These are phyloP conservation scores for Aspergillus indologenus DNA, from an alignment of 495 filamentous ascomycete species.

Conservation along the genomic window DNA sequence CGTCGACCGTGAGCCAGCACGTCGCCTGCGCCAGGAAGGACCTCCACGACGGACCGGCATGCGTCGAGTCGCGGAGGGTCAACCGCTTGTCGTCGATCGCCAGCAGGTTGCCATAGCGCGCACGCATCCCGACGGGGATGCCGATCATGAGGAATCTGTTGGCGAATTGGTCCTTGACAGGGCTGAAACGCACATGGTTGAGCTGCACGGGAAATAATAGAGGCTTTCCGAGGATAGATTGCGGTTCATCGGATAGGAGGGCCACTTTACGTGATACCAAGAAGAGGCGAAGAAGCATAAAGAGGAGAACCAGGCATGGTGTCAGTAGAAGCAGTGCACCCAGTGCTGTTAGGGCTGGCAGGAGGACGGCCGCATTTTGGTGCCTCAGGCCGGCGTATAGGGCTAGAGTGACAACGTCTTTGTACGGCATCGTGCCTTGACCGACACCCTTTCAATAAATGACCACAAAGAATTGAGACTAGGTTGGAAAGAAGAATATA, in stretches of 20 bases:
- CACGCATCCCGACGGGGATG: conserved; percentile 13
- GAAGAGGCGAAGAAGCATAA: conserved; percentile 2
- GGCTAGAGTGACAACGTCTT: too few relatives aligned
- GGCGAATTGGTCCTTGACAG: conserved; percentile 13
- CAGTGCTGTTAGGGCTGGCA: neutral
- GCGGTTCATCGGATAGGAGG: conserved; percentile 8
- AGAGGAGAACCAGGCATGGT: neutral
- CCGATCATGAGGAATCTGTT: conserved; percentile 14
- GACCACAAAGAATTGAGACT: too few relatives aligned
- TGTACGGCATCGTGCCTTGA: too few relatives aligned
- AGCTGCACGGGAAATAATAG: conserved; percentile 15
- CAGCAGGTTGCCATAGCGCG: conserved; percentile 11
- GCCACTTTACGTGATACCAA: conserved; percentile 6
- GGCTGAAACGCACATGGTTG: conserved; percentile 12
- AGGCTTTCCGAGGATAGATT: conserved; percentile 15
- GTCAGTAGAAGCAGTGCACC: neutral
- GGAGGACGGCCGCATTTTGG: conserved; percentile 8
- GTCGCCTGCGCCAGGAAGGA: conserved; percentile 3
- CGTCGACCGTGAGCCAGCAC: conserved; percentile 15
- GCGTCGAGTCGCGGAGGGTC: neutral
- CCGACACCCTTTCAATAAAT: too few relatives aligned
- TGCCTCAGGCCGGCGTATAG: conserved; percentile 7
- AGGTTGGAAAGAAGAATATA: too few relatives aligned
- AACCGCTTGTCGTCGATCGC: conserved; percentile 11
- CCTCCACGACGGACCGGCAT: neutral